A percentile compares a stretch with the other conserved stretches of the same genome.
phyloP scores from a whole-genome alignment of 108 stramenopile species.

The Cylindrotheca fusiformis region DNA sequence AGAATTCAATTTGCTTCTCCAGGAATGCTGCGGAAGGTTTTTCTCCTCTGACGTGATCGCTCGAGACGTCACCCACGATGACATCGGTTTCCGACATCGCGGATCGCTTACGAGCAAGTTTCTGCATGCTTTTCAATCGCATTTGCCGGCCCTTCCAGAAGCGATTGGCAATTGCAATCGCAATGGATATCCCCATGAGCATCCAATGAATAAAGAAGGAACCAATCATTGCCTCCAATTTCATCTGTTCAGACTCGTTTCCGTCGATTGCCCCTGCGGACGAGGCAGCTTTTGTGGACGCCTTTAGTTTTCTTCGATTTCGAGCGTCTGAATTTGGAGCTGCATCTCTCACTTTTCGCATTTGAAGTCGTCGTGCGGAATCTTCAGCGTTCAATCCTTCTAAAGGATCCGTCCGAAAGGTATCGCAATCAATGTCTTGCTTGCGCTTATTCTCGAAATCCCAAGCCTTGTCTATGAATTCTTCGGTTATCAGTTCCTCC shows the following conservation, averaged over 20 bases:
- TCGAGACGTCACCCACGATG: neutral
- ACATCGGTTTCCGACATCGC: neutral
- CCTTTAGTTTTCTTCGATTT: neutral
- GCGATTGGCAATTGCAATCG: neutral
- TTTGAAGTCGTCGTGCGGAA: no score
- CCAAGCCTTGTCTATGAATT: slow-evolving; percentile 21
- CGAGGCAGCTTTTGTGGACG: neutral
- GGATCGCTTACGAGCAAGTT: no score
- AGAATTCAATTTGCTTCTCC: neutral
- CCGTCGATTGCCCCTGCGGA: neutral
- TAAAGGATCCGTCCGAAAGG: neutral
- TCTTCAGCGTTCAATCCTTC: neutral
- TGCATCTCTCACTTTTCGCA: no score
- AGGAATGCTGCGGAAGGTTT: neutral
- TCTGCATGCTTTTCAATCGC: no score
- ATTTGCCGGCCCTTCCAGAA: neutral
- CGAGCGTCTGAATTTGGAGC: neutral
- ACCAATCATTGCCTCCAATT: neutral
- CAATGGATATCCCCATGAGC: neutral
- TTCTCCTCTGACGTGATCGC: neutral
- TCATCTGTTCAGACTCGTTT: neutral
- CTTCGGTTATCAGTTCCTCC: slow-evolving; percentile 37
- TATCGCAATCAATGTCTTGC: neutral
- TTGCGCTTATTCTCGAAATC: neutral
- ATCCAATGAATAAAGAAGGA: neutral